These are phyloP conservation scores for Myrica gale DNA, from an alignment of 306 rosid species.

Conservation along the genomic window DNA sequence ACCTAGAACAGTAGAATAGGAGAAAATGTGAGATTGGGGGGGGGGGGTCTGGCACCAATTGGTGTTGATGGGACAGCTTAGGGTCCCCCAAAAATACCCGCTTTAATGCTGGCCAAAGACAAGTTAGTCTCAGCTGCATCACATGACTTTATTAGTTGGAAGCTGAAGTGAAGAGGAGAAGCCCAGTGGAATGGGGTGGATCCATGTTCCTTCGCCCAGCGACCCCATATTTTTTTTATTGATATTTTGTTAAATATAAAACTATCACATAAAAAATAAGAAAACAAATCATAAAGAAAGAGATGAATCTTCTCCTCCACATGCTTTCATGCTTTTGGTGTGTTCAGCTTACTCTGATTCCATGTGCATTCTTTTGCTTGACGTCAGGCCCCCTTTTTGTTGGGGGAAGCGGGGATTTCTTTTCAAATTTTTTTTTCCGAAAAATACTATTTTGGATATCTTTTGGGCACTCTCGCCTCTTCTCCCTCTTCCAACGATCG, in stretches of 20 bases:
- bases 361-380: constrained; percentile 59
- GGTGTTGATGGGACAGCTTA: constrained; percentile 43
- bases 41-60: neutral
- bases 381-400: constrained; percentile 34
- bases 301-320: constrained; percentile 59
- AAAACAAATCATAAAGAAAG: constrained; percentile 11
- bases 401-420: neutral
- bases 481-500: too few relatives aligned
- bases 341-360: constrained; percentile 45
- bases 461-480: too few relatives aligned
- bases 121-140: constrained; percentile 49
- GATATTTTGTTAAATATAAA: neutral
- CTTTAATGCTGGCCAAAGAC: constrained; percentile 49
- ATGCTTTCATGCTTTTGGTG: constrained; percentile 49
- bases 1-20: neutral
- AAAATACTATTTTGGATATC: constrained; percentile 31
- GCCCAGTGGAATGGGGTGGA: constrained; percentile 60
- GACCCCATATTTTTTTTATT: neutral
- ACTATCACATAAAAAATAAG: neutral
- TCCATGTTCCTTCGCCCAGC: constrained; percentile 41
- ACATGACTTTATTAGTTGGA: constrained; percentile 63
- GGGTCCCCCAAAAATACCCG: constrained; percentile 30
- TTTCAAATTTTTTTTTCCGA: constrained; percentile 13
- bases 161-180: constrained; percentile 32
- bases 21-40: neutral